Base-by-base conservation (phyloP, 805 yeast genomes). In the Sugiyamaella qingdaonensis region DNA sequence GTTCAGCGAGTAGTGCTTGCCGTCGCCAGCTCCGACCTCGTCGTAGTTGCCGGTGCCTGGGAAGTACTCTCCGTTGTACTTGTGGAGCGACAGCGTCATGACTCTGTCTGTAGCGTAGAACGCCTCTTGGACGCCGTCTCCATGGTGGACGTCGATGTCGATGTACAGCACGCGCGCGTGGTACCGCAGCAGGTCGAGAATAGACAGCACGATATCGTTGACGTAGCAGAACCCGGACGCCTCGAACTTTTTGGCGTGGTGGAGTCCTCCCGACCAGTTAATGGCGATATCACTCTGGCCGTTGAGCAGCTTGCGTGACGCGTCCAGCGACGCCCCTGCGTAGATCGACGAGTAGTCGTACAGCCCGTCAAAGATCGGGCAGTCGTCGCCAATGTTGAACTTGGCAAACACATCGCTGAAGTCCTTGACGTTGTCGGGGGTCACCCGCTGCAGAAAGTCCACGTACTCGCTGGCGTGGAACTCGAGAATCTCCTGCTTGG, bases 81-180 rank as follows among this genome's bases (percentile, higher is more conserved):
- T 90, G 72, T 89, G 97, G 73, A 89, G 88, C 4, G 95, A 86
- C 52, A 86, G 79, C 1, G 96, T 88, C 88, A 86, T 88, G 35
- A 89, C 97, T 44, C 96, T 73, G 68, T 90, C 96, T 1, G 96
- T 87, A 32, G 95, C 81, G 67, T 89, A 90, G 63, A 89, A 89
- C 1, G 96, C 96, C 68, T 90, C 96, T 67, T 90, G 95, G 3
- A 89, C 97, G 56, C 96, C 97, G 68, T 89, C 97, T 32, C 97
- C 97, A 65, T 89, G 97, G 66, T 89, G 97, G 21, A 89, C 84
- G 67, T 89, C 97, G 49, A 88, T 89, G 66, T 89, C 97, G 54
- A 89, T 86, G 67, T 89, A 89, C 44, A 89, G 69, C 9, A 89
- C 96, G 54, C 96, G 79, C 29, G 96, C 89, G 68, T 87, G 91